A percentile compares a stretch with the other conserved stretches of the same genome.
Evolutionary conservation across 2,329 filamentous ascomycete genomes (phyloP).

Genomic region (Didymella glomerata): DNA sequence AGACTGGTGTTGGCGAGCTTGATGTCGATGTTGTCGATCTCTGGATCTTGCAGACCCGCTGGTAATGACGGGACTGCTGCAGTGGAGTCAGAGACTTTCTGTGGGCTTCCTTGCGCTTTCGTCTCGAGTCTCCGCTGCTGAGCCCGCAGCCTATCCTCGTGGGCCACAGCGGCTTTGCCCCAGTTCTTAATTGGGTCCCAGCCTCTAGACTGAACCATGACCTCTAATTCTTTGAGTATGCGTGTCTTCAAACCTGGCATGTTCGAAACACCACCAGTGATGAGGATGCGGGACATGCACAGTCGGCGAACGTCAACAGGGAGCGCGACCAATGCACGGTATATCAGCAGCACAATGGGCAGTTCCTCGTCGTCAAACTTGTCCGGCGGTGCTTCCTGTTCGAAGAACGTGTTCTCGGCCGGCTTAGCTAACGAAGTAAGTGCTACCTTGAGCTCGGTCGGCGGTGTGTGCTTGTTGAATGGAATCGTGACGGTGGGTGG

Average conservation of each 20-base stretch:
- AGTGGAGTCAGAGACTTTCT: conserved; percentile 30
- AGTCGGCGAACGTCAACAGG: conserved; percentile 82
- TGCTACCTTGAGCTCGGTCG: conserved; percentile 67
- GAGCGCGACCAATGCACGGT: conserved; percentile 76
- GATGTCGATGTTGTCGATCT: conserved; percentile 66
- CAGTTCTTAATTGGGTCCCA: conserved; percentile 82
- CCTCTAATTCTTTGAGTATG: conserved; percentile 76
- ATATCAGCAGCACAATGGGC: conserved; percentile 78
- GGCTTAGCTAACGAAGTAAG: conserved; percentile 77
- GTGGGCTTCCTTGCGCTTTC: conserved; percentile 32
- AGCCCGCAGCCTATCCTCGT: conserved; percentile 38
- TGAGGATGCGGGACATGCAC: conserved; percentile 88
- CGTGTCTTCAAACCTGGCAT: conserved; percentile 82
- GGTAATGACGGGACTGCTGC: conserved; percentile 25
- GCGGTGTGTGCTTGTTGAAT: conserved; percentile 48
- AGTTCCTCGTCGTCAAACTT: conserved; percentile 88
- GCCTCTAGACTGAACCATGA: conserved; percentile 71
- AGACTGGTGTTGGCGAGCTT: conserved; percentile 62
- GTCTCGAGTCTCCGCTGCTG: conserved; percentile 36
- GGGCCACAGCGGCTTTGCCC: conserved; percentile 60
- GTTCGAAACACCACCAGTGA: conserved; percentile 81
- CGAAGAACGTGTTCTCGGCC: conserved; percentile 79
- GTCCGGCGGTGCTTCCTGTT: conserved; percentile 57
- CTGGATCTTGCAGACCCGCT: conserved; percentile 57
- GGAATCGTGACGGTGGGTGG: conserved; percentile 47